These are phyloP conservation scores for Priceomyces haplophilus DNA, from an alignment of 805 yeast species.

Conservation along the genomic window DNA sequence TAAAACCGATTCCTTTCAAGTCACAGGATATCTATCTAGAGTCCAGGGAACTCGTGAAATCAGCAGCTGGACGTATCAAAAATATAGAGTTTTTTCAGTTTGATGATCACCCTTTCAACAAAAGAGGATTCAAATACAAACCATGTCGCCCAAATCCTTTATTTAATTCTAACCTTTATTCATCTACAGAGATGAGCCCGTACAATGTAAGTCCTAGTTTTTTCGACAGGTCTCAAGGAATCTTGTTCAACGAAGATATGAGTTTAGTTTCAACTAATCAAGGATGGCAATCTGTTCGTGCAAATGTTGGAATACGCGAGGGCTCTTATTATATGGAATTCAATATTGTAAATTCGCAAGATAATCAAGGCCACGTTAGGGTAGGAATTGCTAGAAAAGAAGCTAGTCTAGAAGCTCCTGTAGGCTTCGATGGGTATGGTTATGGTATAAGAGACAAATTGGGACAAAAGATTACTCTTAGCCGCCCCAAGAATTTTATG, in stretches of 20 bases:
- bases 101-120: constrained; percentile 81
- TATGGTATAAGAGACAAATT: constrained; percentile 81
- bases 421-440: constrained; percentile 92
- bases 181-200: constrained; percentile 75
- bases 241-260: constrained; percentile 30
- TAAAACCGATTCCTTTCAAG: constrained; percentile 34
- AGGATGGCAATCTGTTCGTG: constrained; percentile 81
- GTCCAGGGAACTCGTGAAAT: constrained; percentile 2
- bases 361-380: constrained; percentile 58
- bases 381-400: constrained; percentile 83
- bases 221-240: constrained; percentile 68
- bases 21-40: constrained; percentile 14
- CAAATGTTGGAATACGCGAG: constrained; percentile 71
- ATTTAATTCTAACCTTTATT: constrained; percentile 56
- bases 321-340: constrained; percentile 83
- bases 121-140: constrained; percentile 75
- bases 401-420: constrained; percentile 89
- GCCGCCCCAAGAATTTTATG: constrained; percentile 61
- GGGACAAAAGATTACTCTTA: constrained; percentile 73
- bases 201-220: constrained; percentile 52
- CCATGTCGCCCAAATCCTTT: constrained; percentile 71
- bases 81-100: constrained; percentile 36
- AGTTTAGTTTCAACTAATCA: constrained; percentile 50
- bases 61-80: constrained; percentile 8
- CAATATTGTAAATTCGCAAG: constrained; percentile 47